A percentile compares a stretch with the other conserved stretches of the same genome.
Evolutionary conservation across 805 yeast species (phyloP).

Genomic region (Clavispora phyllophila): DNA sequence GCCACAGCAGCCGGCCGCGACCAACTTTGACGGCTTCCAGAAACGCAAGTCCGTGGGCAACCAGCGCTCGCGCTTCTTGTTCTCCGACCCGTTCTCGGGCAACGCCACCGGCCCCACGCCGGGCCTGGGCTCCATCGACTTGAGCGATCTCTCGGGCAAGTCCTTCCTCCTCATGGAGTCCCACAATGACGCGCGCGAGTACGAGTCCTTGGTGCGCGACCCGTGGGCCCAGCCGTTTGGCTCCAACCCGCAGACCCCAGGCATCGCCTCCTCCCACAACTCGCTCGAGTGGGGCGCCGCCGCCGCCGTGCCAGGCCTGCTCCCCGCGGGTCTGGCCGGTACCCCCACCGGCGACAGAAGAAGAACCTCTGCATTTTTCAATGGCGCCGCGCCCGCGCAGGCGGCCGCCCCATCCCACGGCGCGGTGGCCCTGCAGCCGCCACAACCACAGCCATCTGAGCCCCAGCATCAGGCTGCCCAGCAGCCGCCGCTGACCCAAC

Average conservation of each 20-base stretch:
- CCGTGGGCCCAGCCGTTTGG: constrained; percentile 32
- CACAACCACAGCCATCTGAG: background rate
- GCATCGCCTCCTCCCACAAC: constrained; percentile 9
- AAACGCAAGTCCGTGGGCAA: constrained; percentile 53
- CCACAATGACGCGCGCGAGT: constrained; percentile 43
- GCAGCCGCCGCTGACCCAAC: constrained; percentile 9
- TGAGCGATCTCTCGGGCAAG: constrained; percentile 37
- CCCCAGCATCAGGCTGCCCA: constrained; percentile 10
- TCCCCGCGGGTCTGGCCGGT: constrained; percentile 9
- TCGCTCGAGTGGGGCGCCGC: constrained; percentile 14
- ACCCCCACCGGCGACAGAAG: constrained; percentile 33
- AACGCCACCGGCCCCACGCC: constrained; percentile 13
- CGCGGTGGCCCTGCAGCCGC: background rate
- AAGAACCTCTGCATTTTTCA: constrained; percentile 51
- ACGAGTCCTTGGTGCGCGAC: constrained; percentile 44
- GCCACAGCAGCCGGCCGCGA: constrained; percentile 11
- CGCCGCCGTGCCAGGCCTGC: constrained; percentile 1
- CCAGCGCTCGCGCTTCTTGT: constrained; percentile 64
- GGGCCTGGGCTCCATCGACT: constrained; percentile 25
- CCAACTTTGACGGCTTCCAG: constrained; percentile 17
- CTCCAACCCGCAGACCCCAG: constrained; percentile 41
- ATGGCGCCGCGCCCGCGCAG: constrained; percentile 15
- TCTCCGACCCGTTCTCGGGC: constrained; percentile 53
- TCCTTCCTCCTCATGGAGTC: constrained; percentile 42
- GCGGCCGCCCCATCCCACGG: constrained; percentile 11